Conservation (phyloP, 1,284 basidiomycete species). For the Ustilago cynodontis region DNA sequence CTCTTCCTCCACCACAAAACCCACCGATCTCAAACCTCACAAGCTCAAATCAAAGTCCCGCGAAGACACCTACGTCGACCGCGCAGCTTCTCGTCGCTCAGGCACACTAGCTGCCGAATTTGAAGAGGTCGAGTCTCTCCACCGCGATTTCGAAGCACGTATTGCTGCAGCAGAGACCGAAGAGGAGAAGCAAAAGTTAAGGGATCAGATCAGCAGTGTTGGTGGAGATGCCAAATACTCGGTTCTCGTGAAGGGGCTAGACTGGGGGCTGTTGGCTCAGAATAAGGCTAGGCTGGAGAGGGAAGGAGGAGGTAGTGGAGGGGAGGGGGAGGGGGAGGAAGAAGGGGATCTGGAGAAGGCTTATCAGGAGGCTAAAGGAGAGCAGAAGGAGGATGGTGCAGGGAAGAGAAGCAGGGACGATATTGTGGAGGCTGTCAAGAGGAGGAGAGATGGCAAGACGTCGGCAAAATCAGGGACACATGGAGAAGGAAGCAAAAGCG, state of each 20-base stretch:
- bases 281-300: conserved; percentile 77
- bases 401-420: conserved; percentile 74
- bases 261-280: conserved; percentile 85
- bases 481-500: conserved; percentile 74
- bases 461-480: conserved; percentile 72
- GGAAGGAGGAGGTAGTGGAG: conserved; percentile 6
- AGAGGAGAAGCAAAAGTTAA: conserved; percentile 75
- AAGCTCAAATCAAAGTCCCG: conserved; percentile 9
- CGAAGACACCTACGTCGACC: conserved; percentile 34
- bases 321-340: conserved; percentile 75
- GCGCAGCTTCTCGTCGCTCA: conserved; percentile 43
- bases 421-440: conserved; percentile 80
- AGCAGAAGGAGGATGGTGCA: not conserved
- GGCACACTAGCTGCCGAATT: conserved; percentile 34
- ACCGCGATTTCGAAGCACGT: conserved; percentile 82
- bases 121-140: conserved; percentile 79
- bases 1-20: conserved; percentile 12
- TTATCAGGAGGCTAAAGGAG: conserved; percentile 70
- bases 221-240: conserved; percentile 89
- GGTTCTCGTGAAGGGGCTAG: conserved; percentile 89
- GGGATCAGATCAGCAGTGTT: conserved; percentile 81
- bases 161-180: conserved; percentile 73
- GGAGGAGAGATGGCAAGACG: conserved; percentile 71
- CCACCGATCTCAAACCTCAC: conserved; percentile 35
- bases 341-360: conserved; percentile 83